These are phyloP conservation scores for Microcos paniculata DNA, from an alignment of 345 rosid genomes.

Conservation along the genomic window DNA sequence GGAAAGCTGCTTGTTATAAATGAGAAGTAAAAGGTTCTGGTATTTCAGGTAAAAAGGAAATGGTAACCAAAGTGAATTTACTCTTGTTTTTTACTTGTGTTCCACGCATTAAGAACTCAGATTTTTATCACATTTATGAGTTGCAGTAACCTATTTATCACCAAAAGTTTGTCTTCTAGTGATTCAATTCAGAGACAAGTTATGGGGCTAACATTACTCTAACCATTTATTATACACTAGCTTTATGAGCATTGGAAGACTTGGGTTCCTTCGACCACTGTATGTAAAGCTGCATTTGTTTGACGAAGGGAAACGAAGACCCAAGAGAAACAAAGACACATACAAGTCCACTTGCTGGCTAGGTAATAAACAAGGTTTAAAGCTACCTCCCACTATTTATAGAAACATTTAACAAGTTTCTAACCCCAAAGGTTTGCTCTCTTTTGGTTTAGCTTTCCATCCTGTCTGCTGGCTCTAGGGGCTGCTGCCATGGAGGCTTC, in stretches of 20 bases:
- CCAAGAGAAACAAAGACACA: conserved; percentile 10
- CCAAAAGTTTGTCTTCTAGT: conserved; percentile 53
- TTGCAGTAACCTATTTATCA: conserved; percentile 35
- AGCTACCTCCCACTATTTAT: background rate
- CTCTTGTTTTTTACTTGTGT: background rate
- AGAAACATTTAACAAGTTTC: conserved; percentile 4
- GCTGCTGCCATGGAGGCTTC: conserved; percentile 51
- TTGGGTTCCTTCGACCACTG: background rate
- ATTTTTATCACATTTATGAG: conserved; percentile 36
- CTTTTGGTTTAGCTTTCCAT: conserved; percentile 7
- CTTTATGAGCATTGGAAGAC: background rate
- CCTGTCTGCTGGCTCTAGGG: conserved; percentile 10
- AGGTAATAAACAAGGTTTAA: conserved; percentile 8
- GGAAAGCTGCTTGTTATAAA: background rate
- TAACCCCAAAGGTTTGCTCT: background rate
- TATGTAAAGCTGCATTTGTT: conserved; percentile 4
- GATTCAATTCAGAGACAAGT: conserved; percentile 40
- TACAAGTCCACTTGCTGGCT: conserved; percentile 5
- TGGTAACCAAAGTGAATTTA: background rate
- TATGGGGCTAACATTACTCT: conserved; percentile 41
- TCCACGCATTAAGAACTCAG: conserved; percentile 37
- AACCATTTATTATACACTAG: background rate
- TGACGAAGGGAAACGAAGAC: conserved; percentile 4
- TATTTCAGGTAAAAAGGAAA: background rate
- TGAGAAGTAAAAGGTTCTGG: background rate